Conservation (phyloP, 257 asterid genomes). For the Penstemon davidsonii region DNA sequence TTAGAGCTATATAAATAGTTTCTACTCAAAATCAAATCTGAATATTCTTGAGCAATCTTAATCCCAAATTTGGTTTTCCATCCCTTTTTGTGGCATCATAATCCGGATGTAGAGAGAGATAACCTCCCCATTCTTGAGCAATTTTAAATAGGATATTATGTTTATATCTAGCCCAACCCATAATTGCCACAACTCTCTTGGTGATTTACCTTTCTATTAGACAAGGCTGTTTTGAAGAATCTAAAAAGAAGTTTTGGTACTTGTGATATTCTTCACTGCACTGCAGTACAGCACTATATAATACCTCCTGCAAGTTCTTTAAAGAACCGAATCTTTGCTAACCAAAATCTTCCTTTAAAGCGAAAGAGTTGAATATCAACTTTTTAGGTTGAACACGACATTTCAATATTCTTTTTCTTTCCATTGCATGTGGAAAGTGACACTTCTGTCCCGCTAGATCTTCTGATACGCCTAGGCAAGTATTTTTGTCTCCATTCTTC, state of each 20-base stretch:
- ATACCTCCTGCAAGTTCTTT: conserved; percentile 46
- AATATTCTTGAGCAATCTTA: no score
- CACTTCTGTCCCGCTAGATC: conserved; percentile 11
- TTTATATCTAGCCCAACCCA: not conserved
- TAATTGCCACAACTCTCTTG: not conserved
- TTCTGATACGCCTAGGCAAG: not conserved
- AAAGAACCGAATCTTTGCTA: conserved; percentile 37
- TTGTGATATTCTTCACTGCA: conserved; percentile 24
- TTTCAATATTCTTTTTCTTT: conserved; percentile 16
- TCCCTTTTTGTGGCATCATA: no score
- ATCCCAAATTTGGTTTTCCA: no score
- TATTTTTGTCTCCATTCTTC: conserved; percentile 4
- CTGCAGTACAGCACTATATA: conserved; percentile 5
- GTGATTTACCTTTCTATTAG: not conserved
- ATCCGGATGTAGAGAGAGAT: no score
- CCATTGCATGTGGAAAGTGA: conserved; percentile 40
- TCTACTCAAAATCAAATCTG: no score
- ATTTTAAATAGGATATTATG: no score
- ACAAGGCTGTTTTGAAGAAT: conserved; percentile 7
- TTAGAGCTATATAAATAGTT: no score
- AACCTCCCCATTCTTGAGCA: no score
- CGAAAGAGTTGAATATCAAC: conserved; percentile 27
- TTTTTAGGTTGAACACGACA: conserved; percentile 24
- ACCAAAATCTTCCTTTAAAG: conserved; percentile 26
- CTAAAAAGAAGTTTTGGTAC: conserved; percentile 13